Conservation (phyloP, 2,329 filamentous ascomycete species). For the Neonectria hederae region DNA sequence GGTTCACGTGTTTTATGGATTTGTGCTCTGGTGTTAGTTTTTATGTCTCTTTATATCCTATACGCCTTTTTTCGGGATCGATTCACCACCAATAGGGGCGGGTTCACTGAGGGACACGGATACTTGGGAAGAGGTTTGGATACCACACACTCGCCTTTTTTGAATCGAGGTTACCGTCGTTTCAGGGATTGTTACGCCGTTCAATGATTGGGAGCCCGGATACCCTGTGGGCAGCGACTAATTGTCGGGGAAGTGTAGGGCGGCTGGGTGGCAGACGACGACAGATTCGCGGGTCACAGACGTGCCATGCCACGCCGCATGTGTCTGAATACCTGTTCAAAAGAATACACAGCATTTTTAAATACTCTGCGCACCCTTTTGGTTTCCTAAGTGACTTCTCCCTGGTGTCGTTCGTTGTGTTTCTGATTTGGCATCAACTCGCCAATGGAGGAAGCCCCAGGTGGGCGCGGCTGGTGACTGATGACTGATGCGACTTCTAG, state of each 20-base stretch:
- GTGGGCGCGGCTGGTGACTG: not conserved
- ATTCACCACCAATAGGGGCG: slow-evolving; percentile 27
- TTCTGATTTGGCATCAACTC: not conserved
- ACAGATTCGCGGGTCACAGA: slow-evolving; percentile 32
- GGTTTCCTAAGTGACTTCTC: not conserved
- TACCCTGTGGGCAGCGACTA: slow-evolving; percentile 43
- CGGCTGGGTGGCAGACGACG: slow-evolving; percentile 22
- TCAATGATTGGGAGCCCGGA: slow-evolving; percentile 42
- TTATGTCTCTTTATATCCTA: slow-evolving; percentile 22
- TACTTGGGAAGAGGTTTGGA: slow-evolving; percentile 31
- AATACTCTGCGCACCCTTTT: not conserved
- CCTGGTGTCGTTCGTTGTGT: not conserved
- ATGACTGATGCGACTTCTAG: not conserved
- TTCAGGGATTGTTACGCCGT: slow-evolving; percentile 37
- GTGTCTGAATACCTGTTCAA: slow-evolving; percentile 33
- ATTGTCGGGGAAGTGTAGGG: slow-evolving; percentile 35
- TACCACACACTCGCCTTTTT: slow-evolving; percentile 34
- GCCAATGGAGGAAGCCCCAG: not conserved
- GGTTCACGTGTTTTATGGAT: slow-evolving; percentile 30
- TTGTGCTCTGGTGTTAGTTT: slow-evolving; percentile 21
- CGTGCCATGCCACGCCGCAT: slow-evolving; percentile 21
- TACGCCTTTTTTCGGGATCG: slow-evolving; percentile 23
- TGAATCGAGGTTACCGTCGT: slow-evolving; percentile 31
- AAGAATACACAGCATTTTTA: slow-evolving; percentile 23
- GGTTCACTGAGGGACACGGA: slow-evolving; percentile 28